Evolutionary conservation across 129 eudicot genomes (phyloP), one percentile per base, ranked within the genome.

Genomic region (Centella asiatica): DNA sequence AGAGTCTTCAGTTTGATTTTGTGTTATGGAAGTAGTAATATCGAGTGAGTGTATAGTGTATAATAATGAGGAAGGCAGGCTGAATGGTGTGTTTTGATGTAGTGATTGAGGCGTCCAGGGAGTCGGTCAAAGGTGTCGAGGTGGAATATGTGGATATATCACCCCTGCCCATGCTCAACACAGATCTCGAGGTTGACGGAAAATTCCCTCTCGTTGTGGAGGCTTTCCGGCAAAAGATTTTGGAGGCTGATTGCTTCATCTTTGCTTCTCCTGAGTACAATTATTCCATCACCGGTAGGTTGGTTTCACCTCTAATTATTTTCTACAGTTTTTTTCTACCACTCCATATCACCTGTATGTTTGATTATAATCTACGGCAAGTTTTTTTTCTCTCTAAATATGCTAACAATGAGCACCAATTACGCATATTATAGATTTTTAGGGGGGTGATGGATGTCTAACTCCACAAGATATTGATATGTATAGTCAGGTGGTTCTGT

Each of bases 201-300:
- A 79, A 62, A 1, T 92, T 31, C 57, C 98, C 98, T 4, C 74
- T 83, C 0, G 90, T 9, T 1, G 95, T 92, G 19, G 94, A 92
- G 80, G 88, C 78, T 31, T 87, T 92, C 57, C 76, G 98, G 13
- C 63, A 69, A 66, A 92, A 87, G 76, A 87, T 92, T 74, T 76
- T 57, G 1, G 76, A 77, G 54, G 83, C 90, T 14, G 98, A 92
- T 69, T 39, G 82, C 46, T 34, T 77, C 62, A 79, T 92, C 52
- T 92, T 92, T 29, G 98, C 88, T 60, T 81, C 98, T 31, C 95
- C 98, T 1, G 98, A 92, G 71, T 87, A 84, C 70, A 92, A 92
- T 29, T 92, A 81, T 79, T 87, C 98, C 24, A 62, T 92, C 67
- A 69, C 94, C 10, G 85, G 97, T 90, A 79, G 29, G 11, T 36